Evolutionary conservation across 2,329 filamentous ascomycete genomes (phyloP).

Genomic region (Mycogone perniciosa): DNA sequence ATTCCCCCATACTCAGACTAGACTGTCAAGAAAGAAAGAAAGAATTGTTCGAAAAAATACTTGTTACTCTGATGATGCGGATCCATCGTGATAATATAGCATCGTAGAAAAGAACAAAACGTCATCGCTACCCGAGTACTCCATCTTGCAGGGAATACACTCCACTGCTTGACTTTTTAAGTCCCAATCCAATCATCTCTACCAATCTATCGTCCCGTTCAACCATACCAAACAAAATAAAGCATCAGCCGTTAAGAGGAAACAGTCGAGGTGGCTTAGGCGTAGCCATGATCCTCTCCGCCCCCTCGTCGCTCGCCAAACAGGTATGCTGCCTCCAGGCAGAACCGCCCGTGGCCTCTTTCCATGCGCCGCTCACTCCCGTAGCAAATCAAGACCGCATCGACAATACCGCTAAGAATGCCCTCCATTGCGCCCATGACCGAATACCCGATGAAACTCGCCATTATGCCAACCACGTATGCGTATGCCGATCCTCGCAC

Average conservation of each 20-base stretch:
- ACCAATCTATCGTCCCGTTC: slow-evolving; percentile 12
- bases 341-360: slow-evolving; percentile 68
- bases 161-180: slow-evolving; percentile 10
- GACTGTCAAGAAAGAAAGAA: background rate
- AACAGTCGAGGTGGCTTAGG: slow-evolving; percentile 5
- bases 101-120: background rate
- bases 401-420: slow-evolving; percentile 77
- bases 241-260: background rate
- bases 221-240: background rate
- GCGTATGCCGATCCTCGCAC: slow-evolving; percentile 82
- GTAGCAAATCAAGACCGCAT: slow-evolving; percentile 89
- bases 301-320: slow-evolving; percentile 60
- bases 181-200: slow-evolving; percentile 10
- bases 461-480: slow-evolving; percentile 87
- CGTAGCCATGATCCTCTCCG: slow-evolving; percentile 23
- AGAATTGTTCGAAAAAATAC: background rate
- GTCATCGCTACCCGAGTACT: background rate
- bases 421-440: slow-evolving; percentile 88
- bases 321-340: slow-evolving; percentile 81
- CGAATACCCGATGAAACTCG: slow-evolving; percentile 91
- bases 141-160: slow-evolving; percentile 2
- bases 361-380: slow-evolving; percentile 74
- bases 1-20: too few species aligned
- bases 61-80: background rate
- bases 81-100: background rate